A percentile compares a stretch with the other conserved stretches of the same genome.
Evolutionary conservation across 495 filamentous ascomycete species (phyloP).

Genomic region (Neurospora sp.): DNA sequence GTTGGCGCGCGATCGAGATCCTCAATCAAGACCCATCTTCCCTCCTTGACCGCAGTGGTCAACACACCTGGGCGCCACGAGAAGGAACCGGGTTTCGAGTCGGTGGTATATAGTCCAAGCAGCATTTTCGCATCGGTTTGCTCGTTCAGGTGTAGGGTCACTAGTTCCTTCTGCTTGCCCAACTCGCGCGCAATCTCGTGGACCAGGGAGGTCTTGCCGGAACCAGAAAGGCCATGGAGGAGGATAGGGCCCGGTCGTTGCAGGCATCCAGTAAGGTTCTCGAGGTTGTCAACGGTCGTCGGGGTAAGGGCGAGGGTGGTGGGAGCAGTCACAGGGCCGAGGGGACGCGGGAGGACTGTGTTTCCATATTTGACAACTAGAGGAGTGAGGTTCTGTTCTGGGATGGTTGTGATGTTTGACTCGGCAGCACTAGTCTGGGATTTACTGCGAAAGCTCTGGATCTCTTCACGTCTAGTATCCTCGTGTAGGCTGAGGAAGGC

Average conservation of each 20-base stretch:
- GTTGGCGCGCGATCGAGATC: conserved; percentile 94
- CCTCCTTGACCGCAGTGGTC: conserved; percentile 85
- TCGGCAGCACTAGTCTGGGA: conserved; percentile 14
- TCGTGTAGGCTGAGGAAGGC: conserved; percentile 77
- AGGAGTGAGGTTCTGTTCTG: conserved; percentile 28
- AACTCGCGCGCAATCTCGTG: conserved; percentile 71
- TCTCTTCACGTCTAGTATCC: conserved; percentile 40
- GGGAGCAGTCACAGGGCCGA: conserved; percentile 35
- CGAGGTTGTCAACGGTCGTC: conserved; percentile 61
- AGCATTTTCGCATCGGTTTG: conserved; percentile 95
- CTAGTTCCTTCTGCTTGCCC: conserved; percentile 62
- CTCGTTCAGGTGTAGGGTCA: conserved; percentile 91
- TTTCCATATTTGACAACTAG: conserved; percentile 41
- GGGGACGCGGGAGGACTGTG: conserved; percentile 56
- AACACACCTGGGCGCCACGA: conserved; percentile 88
- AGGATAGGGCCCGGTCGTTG: conserved; percentile 59
- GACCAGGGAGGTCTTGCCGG: conserved; percentile 82
- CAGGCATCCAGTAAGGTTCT: conserved; percentile 53
- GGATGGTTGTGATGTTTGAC: not conserved
- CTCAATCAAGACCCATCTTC: conserved; percentile 92
- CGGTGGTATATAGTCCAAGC: conserved; percentile 85
- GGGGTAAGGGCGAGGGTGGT: conserved; percentile 59
- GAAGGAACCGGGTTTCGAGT: conserved; percentile 75
- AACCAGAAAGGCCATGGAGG: conserved; percentile 72
- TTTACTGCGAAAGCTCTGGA: conserved; percentile 29